Evolutionary conservation across 495 filamentous ascomycete species (phyloP), one percentile per base, ranked within the genome.

Genomic region (Margaritispora aquatica): DNA sequence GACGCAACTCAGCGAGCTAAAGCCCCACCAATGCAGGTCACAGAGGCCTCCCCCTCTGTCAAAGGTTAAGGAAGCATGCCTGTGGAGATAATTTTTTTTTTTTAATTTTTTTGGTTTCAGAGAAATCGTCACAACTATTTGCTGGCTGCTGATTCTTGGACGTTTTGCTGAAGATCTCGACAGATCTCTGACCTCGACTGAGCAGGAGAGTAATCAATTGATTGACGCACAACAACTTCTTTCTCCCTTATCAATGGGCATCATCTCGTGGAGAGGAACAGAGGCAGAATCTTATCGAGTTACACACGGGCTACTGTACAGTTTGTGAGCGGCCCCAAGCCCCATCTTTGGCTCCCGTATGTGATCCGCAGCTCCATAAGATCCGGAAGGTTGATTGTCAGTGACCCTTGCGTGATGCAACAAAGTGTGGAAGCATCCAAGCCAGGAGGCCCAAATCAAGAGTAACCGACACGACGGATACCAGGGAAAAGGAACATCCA

Each of bases 61-160:
- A 17, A n/a, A 31, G 24, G 51, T 29, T 51, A 57, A 23, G 53
- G 53, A 51, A 57, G 46, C 21, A 63, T 63, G 61, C 61, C 27
- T 63, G 55, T 51, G 7, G 34, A 24, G 55, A 55, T 51, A 49
- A 22, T n/a, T n/a, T n/a, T n/a, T n/a, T n/a, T n/a, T n/a, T n/a
- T n/a, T n/a, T n/a, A n/a, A n/a, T n/a, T n/a, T n/a, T n/a, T 48
- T n/a, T 23, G 50, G 51, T 63, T 58, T 55, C 61, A 63, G 56
- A 51, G 59, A 54, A 63, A 48, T 62, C 55, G 57, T 58, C 55
- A 59, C 17, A 55, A n/a, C 26, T 50, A 24, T 24, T 50, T 23
- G 23, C 26, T 5, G 4, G 38, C 3, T 17, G 3, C 11, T 44
- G 38, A 44, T 17, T 8, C 38, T 44, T 8, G 10, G 29, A 34